A percentile compares a stretch with the other conserved stretches of the same genome.
Evolutionary conservation across 169 alveolate species (phyloP).

Genomic region (Ichthyophthirius multifiliis): DNA sequence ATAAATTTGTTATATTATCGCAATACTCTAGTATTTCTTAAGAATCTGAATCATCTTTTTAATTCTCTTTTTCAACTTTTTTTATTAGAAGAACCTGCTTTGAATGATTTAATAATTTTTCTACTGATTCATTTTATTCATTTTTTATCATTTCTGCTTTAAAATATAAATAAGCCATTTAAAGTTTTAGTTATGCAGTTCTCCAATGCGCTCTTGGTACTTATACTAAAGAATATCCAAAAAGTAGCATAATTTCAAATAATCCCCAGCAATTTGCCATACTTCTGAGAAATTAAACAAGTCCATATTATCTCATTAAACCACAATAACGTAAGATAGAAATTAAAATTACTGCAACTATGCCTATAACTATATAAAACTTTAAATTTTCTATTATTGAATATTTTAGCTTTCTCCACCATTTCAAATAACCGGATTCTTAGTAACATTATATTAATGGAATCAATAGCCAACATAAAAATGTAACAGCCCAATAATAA

Average conservation of each 20-base stretch:
- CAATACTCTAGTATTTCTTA: neutral
- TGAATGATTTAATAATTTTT: neutral
- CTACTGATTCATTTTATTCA: conserved; percentile 19
- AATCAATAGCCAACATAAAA: conserved; percentile 39
- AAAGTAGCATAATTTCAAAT: conserved; percentile 8
- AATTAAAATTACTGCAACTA: conserved; percentile 10
- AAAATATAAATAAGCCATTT: conserved; percentile 32
- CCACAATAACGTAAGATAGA: neutral
- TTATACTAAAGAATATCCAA: conserved; percentile 31
- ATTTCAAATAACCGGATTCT: conserved; percentile 26
- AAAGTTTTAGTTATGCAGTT: conserved; percentile 6
- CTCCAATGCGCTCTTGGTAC: conserved; percentile 41
- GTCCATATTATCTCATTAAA: conserved; percentile 10
- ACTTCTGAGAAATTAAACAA: conserved; percentile 29
- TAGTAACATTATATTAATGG: conserved; percentile 34
- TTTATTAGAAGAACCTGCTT: conserved; percentile 16
- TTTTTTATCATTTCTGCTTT: conserved; percentile 9
- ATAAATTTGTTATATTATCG: neutral
- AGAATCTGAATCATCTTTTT: too few relatives aligned
- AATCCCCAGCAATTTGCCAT: conserved; percentile 46
- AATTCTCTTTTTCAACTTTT: neutral
- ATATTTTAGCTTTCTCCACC: neutral
- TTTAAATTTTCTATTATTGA: conserved; percentile 10
- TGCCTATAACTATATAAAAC: conserved; percentile 23
- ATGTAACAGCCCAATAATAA: conserved; percentile 11